Base-by-base conservation (phyloP, 2,329 filamentous ascomycete genomes). In the Colletotrichum euphorbiae region DNA sequence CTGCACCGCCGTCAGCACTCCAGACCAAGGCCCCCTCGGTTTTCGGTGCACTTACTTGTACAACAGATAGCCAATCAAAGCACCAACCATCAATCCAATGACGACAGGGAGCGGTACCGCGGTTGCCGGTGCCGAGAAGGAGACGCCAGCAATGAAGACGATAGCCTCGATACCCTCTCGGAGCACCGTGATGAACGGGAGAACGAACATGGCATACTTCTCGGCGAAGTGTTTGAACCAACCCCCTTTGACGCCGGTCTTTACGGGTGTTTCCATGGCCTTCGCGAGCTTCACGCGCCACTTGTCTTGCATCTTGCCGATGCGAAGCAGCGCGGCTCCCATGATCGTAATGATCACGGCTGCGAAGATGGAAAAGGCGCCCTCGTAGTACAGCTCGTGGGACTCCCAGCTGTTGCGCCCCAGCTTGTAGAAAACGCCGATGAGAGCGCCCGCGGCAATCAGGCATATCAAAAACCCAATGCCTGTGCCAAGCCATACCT, bases 111-210 rank as follows among this genome's bases (percentile, higher is more conserved):
- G 80, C 2, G 94, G 93, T 58, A 97, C 92, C 0, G 93, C 85
- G 6, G 86, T 88, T 2, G 92, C 93, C 0, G 93, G 92, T 3
- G 91, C 83, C 1, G 89, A 88, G 62, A 97, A 89, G 3, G 91
- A 91, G 4, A 97, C 93, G 19, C 93, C 94, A 15, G 92, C 93
- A 60, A 97, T 89, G 77, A 97, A 97, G 24, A 97, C 87, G 40
- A 97, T 90, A 0, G 91, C 93, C 77, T 97, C 94, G 33, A 97
- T 87, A 3, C 93, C 94, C 77, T 97, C 93, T 40, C 94, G 85
- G 13, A 97, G 81, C n/a, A 96, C 91, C 0, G 93, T 97, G 76
- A 97, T 85, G 79, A 97, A 97, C 1, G 94, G 94, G 62, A 97
- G 82, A 51, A 93, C 79, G 77, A 97, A 96, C 91, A 97, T 93